These are phyloP conservation scores for Leccinum rimulosum DNA, from an alignment of 768 basidiomycete genomes.

Conservation along the genomic window DNA sequence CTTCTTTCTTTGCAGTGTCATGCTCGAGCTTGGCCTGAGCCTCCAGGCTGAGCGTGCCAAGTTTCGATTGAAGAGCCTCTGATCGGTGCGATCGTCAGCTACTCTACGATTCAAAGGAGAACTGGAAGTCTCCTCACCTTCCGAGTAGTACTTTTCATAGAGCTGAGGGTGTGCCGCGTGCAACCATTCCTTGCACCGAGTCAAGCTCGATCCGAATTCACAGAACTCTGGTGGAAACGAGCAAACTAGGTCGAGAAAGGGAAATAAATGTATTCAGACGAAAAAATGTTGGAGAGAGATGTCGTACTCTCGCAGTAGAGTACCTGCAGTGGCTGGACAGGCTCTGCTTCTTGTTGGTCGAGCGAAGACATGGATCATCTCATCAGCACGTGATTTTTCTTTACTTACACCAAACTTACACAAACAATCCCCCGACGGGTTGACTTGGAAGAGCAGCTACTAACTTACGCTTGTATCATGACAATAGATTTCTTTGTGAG, in stretches of 20 bases:
- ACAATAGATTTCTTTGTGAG: no score
- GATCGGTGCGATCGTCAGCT: slow-evolving; percentile 11
- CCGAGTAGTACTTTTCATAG: slow-evolving; percentile 82
- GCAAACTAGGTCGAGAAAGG: slow-evolving; percentile 58
- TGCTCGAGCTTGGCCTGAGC: slow-evolving; percentile 80
- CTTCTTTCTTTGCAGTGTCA: slow-evolving; percentile 72
- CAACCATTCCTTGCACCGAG: slow-evolving; percentile 92
- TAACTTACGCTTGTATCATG: no score
- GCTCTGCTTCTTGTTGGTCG: slow-evolving; percentile 31
- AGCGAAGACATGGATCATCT: slow-evolving; percentile 29
- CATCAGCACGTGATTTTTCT: not conserved
- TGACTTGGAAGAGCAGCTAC: no score
- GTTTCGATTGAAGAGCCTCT: slow-evolving; percentile 80
- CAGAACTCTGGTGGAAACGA: slow-evolving; percentile 93
- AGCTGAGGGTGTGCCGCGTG: slow-evolving; percentile 63
- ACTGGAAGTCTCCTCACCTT: slow-evolving; percentile 51
- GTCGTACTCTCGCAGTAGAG: slow-evolving; percentile 62
- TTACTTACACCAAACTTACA: no score
- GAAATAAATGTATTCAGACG: not conserved
- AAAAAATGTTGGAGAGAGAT: not conserved
- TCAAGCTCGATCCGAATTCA: slow-evolving; percentile 87
- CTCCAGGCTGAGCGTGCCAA: slow-evolving; percentile 76
- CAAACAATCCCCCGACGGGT: no score
- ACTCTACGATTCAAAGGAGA: not conserved
- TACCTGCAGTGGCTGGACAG: slow-evolving; percentile 50